A percentile compares a stretch with the other conserved stretches of the same genome.
phyloP scores from a whole-genome alignment of 2,329 filamentous ascomycete species.

The Colletotrichum sp. region DNA sequence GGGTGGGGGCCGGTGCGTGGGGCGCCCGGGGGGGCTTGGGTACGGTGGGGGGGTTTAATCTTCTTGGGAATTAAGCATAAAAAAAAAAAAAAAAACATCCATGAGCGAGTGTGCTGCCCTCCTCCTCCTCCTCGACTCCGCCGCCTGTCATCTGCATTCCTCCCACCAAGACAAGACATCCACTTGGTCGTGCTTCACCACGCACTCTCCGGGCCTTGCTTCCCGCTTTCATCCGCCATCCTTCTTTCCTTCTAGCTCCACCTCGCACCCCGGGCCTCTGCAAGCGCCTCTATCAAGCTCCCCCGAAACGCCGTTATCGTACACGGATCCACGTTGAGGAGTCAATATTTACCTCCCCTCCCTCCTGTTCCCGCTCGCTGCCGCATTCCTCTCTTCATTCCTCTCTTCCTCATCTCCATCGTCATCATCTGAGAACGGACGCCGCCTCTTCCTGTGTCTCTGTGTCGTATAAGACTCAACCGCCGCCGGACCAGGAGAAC shows the following conservation, averaged over 20 bases:
- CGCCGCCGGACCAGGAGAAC: constrained; percentile 7
- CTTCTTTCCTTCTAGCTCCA: constrained; percentile 12
- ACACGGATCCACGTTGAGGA: constrained; percentile 10
- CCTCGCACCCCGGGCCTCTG: constrained; percentile 2
- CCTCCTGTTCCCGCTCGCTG: constrained; percentile 10
- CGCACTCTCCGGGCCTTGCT: background rate
- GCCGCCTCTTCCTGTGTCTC: background rate
- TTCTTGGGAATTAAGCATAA: too few species aligned
- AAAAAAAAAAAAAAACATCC: background rate
- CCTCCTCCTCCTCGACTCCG: background rate
- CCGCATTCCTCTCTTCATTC: constrained; percentile 20
- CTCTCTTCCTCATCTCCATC: background rate
- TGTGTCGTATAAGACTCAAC: background rate
- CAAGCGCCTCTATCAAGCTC: constrained; percentile 10
- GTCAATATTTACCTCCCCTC: constrained; percentile 15
- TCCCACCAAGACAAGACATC: constrained; percentile 1
- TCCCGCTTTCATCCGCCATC: constrained; percentile 19
- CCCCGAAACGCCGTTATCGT: constrained; percentile 17
- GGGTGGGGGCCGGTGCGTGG: too few species aligned
- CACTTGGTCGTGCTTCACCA: background rate
- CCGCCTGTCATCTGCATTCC: constrained; percentile 20
- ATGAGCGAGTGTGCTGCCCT: background rate
- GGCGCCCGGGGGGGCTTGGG: too few species aligned
- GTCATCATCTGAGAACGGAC: constrained; percentile 16
- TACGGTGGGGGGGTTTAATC: too few species aligned